Percentiles rank a stretch among this genome's conserved stretches.
phyloP scores from a whole-genome alignment of 305 asterid genomes.

The Rubia peregrina region DNA sequence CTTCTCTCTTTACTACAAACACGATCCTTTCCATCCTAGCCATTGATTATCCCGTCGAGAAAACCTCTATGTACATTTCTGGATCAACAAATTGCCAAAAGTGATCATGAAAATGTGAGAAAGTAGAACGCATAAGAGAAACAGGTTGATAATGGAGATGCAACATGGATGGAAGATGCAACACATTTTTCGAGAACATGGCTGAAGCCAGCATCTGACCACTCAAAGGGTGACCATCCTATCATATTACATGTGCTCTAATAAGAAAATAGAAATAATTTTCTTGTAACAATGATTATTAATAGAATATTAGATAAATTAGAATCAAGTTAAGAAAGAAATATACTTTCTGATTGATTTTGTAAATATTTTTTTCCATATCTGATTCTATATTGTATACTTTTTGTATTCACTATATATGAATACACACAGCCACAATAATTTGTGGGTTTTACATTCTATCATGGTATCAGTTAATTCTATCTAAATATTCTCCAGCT shows the following conservation, averaged over 20 bases:
- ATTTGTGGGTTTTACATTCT: too few species aligned
- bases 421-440: too few species aligned
- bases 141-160: slow-evolving; percentile 29
- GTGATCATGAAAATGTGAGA: slow-evolving; percentile 72
- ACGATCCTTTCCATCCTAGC: slow-evolving; percentile 77
- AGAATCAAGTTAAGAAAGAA: too few species aligned
- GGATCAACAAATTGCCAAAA: slow-evolving; percentile 79
- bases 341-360: too few species aligned
- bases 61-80: slow-evolving; percentile 67
- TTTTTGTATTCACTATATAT: too few species aligned
- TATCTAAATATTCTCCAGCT: too few species aligned
- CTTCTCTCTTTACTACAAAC: slow-evolving; percentile 86
- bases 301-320: too few species aligned
- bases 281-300: too few species aligned
- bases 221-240: slow-evolving; percentile 84
- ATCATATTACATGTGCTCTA: slow-evolving; percentile 69
- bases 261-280: too few species aligned
- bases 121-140: slow-evolving; percentile 58
- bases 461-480: too few species aligned
- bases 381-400: too few species aligned
- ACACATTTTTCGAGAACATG: slow-evolving; percentile 99
- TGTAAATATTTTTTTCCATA: too few species aligned
- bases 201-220: slow-evolving; percentile 55
- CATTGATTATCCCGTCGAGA: slow-evolving; percentile 83
- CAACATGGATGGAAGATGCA: slow-evolving; percentile 98